phyloP scores from a whole-genome alignment of 192 early-diverging fungal genomes.

The Phycomyces nitens region DNA sequence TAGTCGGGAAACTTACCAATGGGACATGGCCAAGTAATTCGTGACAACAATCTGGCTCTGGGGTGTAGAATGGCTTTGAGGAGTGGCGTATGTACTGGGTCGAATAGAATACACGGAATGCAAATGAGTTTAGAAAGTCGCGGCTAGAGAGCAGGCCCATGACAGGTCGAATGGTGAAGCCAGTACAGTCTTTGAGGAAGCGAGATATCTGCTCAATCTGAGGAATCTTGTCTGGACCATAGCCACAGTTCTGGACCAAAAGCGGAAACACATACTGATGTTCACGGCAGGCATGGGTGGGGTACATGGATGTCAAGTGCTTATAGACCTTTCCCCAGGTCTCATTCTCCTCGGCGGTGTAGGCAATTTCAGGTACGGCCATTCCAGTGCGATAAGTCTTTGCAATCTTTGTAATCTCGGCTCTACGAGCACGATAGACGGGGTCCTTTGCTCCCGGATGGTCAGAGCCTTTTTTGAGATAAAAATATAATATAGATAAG shows the following conservation, averaged over 20 bases:
- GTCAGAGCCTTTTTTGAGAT: slow-evolving; percentile 58
- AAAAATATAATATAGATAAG: no score
- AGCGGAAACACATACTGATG: slow-evolving; percentile 87
- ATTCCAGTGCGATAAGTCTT: slow-evolving; percentile 74
- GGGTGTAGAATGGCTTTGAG: slow-evolving; percentile 88
- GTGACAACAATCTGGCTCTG: slow-evolving; percentile 94
- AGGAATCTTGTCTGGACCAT: slow-evolving; percentile 79
- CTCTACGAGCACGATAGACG: slow-evolving; percentile 77
- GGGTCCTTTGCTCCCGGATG: slow-evolving; percentile 91
- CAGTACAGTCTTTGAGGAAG: slow-evolving; percentile 92
- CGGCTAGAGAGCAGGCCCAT: slow-evolving; percentile 90
- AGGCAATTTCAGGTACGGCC: slow-evolving; percentile 76
- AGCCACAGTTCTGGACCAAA: slow-evolving; percentile 87
- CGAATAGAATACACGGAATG: slow-evolving; percentile 95
- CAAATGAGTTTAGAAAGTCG: slow-evolving; percentile 94
- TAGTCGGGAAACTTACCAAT: slow-evolving; percentile 31
- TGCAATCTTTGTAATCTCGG: slow-evolving; percentile 81
- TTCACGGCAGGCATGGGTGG: slow-evolving; percentile 88
- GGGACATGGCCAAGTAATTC: slow-evolving; percentile 91
- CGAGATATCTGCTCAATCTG: slow-evolving; percentile 85
- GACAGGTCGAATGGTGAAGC: slow-evolving; percentile 91
- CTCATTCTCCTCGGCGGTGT: slow-evolving; percentile 72
- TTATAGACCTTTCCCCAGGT: slow-evolving; percentile 86
- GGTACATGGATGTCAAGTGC: slow-evolving; percentile 70
- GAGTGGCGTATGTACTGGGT: slow-evolving; percentile 98